A percentile compares a stretch with the other conserved stretches of the same genome.
Evolutionary conservation across 2,329 filamentous ascomycete species (phyloP).

Genomic region (Akanthomyces uredinophilus): DNA sequence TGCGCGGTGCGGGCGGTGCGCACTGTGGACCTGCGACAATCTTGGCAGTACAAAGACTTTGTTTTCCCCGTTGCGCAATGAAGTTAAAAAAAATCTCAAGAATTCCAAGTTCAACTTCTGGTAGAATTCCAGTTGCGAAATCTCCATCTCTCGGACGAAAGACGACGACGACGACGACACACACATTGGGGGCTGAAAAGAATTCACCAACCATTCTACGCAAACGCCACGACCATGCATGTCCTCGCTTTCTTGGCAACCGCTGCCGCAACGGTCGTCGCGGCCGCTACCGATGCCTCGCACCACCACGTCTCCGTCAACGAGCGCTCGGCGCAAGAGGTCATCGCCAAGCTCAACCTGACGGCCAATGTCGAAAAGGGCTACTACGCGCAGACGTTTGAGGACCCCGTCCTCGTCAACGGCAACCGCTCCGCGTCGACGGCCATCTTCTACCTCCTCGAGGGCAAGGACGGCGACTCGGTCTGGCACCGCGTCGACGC

Average conservation of each 20-base stretch:
- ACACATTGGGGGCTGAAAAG: no score
- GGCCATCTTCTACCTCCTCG: constrained; percentile 48
- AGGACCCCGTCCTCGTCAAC: constrained; percentile 21
- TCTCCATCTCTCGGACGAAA: no score
- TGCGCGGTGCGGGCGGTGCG: not conserved
- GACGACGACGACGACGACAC: no score
- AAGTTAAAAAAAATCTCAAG: no score
- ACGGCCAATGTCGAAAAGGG: constrained; percentile 43
- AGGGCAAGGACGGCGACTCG: constrained; percentile 37
- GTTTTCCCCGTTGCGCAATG: not conserved
- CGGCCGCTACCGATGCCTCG: not conserved
- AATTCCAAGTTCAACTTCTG: no score
- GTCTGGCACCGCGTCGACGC: constrained; percentile 48
- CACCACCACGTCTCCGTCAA: not conserved
- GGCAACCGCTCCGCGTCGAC: constrained; percentile 37
- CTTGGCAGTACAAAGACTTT: not conserved
- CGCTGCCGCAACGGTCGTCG: not conserved
- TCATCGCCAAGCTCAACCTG: constrained; percentile 39
- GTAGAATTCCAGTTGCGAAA: no score
- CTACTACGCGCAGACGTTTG: constrained; percentile 38
- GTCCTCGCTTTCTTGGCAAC: not conserved
- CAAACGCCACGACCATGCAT: not conserved
- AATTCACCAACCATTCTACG: no score
- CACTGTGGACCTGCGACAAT: not conserved
- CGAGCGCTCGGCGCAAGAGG: constrained; percentile 31